Base-by-base conservation (phyloP, 257 asterid genomes). In the Nicotiana tabacum region DNA sequence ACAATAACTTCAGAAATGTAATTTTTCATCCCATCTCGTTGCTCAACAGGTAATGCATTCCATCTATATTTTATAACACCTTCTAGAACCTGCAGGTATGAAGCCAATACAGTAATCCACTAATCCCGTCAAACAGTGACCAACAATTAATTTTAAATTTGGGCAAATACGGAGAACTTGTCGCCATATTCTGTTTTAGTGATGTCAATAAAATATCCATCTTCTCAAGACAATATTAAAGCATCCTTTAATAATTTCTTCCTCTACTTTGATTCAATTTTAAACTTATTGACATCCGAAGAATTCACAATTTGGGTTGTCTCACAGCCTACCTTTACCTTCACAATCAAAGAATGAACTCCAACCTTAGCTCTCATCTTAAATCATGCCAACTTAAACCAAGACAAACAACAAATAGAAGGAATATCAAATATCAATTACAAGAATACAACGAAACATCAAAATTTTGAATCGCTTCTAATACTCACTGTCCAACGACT, bases 1-100 rank as follows among this genome's bases (percentile, higher is more conserved):
- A 96, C 99, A 83, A 96, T 96, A 81, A 96, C 98, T 65, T 96
- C 98, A 88, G 99, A 96, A 82, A 96, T 96, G 88, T 94, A 96
- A 83, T 96, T 96, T 82, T 96, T 96, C 99, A 96, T 94, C 87
- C 99, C 99, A 90, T 93, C 98, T 80, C 99, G 89, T 87, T 96
- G 98, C 82, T 93, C 98, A 80, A 87, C 95, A 6, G 98, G 99
- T 87, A 96, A 89, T 15, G 98, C 99, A 85, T 96, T 96, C 99
- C 99, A 96, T 87, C 98, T 91, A 69, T 96, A 96, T 90, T 96
- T 96, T 37, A 96, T 93, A 86, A 94, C 98, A 85, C 98, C 98
- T 92, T 94, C 99, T 21, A 96, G 93, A 82, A 96, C 97, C 99
- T 96, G 88, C 51, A 89, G 17, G 82, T 15, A 64, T 66, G 83